A percentile compares a stretch with the other conserved stretches of the same genome.
Conservation (phyloP, 2,329 filamentous ascomycete genomes). For the Cladosporium halotolerans region DNA sequence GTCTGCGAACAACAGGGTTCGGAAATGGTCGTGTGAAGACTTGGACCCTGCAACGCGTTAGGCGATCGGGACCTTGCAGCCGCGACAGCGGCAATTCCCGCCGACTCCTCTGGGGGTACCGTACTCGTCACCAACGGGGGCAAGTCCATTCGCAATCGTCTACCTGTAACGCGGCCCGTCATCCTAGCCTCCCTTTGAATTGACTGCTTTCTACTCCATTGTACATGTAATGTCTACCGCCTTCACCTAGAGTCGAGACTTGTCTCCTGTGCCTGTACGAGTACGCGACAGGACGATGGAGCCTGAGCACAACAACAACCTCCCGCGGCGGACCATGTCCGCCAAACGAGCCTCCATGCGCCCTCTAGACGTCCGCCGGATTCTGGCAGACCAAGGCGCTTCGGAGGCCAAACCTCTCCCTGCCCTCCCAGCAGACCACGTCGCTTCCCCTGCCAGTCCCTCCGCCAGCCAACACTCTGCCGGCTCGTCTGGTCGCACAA, state of each 20-base stretch:
- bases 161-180: constrained; percentile 4
- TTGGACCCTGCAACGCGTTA: not conserved
- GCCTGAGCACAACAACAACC: not conserved
- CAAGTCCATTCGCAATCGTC: not conserved
- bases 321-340: constrained; percentile 8
- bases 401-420: constrained; percentile 13
- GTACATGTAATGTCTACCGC: constrained; percentile 1
- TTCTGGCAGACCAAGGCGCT: constrained; percentile 7
- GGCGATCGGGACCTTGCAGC: not conserved
- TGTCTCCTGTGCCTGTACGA: not conserved
- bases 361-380: constrained; percentile 13
- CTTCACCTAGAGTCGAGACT: not conserved
- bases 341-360: constrained; percentile 5
- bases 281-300: constrained; percentile 1
- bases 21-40: not conserved
- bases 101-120: not conserved
- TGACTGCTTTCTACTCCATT: not conserved
- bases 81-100: not conserved
- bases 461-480: constrained; percentile 12
- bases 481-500: constrained; percentile 13
- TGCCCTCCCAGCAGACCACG: constrained; percentile 15
- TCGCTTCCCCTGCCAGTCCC: constrained; percentile 13
- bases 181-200: not conserved
- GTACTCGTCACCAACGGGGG: constrained; percentile 5
- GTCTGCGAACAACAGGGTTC: too few relatives aligned